Base-by-base conservation (phyloP, 768 basidiomycete genomes). In the Myochromella boudieri region DNA sequence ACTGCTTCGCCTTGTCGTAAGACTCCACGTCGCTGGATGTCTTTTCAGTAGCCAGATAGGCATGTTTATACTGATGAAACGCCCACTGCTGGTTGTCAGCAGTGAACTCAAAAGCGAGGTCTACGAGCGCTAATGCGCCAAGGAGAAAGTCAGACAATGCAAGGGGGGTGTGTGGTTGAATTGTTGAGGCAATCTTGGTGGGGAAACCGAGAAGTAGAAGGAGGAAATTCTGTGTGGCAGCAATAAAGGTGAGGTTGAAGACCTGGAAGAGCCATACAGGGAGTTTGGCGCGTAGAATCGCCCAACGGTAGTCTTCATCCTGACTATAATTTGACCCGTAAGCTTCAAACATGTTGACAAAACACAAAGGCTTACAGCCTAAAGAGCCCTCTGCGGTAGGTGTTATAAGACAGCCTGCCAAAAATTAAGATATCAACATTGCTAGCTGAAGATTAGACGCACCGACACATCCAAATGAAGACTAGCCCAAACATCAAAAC, bases 281-380 rank as follows among this genome's bases (percentile, higher is more conserved):
- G 14, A 76, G 59, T 38, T 82, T 73, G 31, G 68, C 62, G 32
- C 94, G 81, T 11, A 97, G 73, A 28, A 92, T 69, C 1, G 72
- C 80, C 91, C 95, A 97, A 21, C 95, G 86, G 59, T 97, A 97
- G 64, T 97, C 94, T 64, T 95, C 93, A 20, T 89, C 90, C 21
- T 78, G 74, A 6, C 87, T 91, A 48, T 21, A 28, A 48, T 4
- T 46, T 5, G 18, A 36, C 33, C 40, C 21, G 34, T n/a, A n/a
- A n/a, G 50, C 20, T 44, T 48, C 9, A 37, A 24, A 25, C 12
- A 15, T 11, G 24, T 31, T 24, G 32, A 17, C 7, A 32, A 37
- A 17, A 14, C 12, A 38, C 6, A 25, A 15, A 20, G 3, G 65
- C 83, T 46, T 56, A 90, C 87, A 84, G 63, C 39, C 65, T 75